Evolutionary conservation across 2,329 filamentous ascomycete species (phyloP).

Genomic region (Orbilia brochopaga): DNA sequence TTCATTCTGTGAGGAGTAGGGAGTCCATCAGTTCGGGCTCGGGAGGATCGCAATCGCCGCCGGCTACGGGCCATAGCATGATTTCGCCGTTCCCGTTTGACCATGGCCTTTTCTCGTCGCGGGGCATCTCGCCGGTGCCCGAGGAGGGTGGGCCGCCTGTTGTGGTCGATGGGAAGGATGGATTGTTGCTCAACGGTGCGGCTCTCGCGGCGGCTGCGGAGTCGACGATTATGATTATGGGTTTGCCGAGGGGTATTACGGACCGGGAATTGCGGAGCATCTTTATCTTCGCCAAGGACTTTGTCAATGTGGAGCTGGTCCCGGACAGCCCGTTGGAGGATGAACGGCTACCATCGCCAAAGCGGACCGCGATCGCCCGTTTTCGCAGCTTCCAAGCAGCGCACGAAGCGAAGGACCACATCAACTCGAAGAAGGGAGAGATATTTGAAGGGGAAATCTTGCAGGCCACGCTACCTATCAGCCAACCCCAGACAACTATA

Average conservation of each 20-base stretch:
- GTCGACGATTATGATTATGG: constrained; percentile 52
- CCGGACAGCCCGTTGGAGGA: constrained; percentile 49
- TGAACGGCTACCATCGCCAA: constrained; percentile 36
- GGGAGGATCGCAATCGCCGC: constrained; percentile 50
- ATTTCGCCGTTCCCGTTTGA: constrained; percentile 50
- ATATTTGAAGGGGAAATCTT: constrained; percentile 50
- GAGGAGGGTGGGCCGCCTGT: constrained; percentile 41
- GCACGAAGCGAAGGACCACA: constrained; percentile 53
- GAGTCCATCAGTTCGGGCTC: constrained; percentile 50
- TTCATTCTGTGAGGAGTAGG: constrained; percentile 40
- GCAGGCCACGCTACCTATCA: constrained; percentile 41
- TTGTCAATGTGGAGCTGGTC: constrained; percentile 48
- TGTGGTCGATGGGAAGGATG: constrained; percentile 19
- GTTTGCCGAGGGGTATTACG: constrained; percentile 52
- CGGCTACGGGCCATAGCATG: constrained; percentile 50
- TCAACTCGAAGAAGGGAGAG: constrained; percentile 48
- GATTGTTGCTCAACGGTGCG: constrained; percentile 9
- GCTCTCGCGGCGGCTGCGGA: constrained; percentile 14
- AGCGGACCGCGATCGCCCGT: constrained; percentile 52
- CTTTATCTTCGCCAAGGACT: constrained; percentile 53
- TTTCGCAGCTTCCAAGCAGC: constrained; percentile 53
- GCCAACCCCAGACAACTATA: constrained; percentile 29
- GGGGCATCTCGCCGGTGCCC: constrained; percentile 48
- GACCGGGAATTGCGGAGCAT: constrained; percentile 53
- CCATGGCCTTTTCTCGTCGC: constrained; percentile 45